phyloP scores from a whole-genome alignment of 164 flowering plant species.

The Amborella trichopoda region DNA sequence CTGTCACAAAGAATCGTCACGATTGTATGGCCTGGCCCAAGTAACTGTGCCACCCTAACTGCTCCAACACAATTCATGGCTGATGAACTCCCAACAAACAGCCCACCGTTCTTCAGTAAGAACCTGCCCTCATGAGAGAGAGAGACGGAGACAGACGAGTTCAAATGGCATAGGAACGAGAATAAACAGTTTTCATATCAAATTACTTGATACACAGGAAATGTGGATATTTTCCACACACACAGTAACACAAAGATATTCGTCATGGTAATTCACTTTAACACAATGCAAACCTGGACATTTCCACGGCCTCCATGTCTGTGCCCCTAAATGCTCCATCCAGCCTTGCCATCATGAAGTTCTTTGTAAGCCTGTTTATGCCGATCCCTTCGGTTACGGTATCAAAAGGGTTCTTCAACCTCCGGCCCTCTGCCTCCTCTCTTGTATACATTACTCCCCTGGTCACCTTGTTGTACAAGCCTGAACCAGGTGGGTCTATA shows the following conservation, averaged over 20 bases:
- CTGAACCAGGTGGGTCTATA: slow-evolving; percentile 95
- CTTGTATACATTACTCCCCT: slow-evolving; percentile 93
- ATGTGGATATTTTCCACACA: too few relatives aligned
- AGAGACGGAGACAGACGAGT: background rate
- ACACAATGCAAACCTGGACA: too few relatives aligned
- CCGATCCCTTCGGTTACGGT: slow-evolving; percentile 99
- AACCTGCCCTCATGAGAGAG: slow-evolving; percentile 34
- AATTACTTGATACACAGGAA: too few relatives aligned
- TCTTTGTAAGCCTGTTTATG: slow-evolving; percentile 75
- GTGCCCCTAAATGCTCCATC: slow-evolving; percentile 92
- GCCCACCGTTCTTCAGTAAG: slow-evolving; percentile 85
- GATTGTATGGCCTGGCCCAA: slow-evolving; percentile 91
- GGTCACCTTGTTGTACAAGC: slow-evolving; percentile 87
- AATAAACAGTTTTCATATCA: too few relatives aligned
- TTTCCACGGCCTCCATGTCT: slow-evolving; percentile 90
- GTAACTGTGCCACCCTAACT: slow-evolving; percentile 53
- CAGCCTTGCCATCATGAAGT: slow-evolving; percentile 68
- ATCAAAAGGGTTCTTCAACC: slow-evolving; percentile 94
- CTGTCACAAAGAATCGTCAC: slow-evolving; percentile 89
- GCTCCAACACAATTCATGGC: slow-evolving; percentile 99
- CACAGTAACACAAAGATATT: too few relatives aligned
- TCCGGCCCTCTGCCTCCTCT: slow-evolving; percentile 93
- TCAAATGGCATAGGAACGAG: too few relatives aligned
- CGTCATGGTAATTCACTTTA: too few relatives aligned
- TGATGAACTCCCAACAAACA: slow-evolving; percentile 94